A percentile compares a stretch with the other conserved stretches of the same genome.
These are phyloP conservation scores for Viola pubescens DNA, from an alignment of 441 rosid genomes.

Conservation along the genomic window DNA sequence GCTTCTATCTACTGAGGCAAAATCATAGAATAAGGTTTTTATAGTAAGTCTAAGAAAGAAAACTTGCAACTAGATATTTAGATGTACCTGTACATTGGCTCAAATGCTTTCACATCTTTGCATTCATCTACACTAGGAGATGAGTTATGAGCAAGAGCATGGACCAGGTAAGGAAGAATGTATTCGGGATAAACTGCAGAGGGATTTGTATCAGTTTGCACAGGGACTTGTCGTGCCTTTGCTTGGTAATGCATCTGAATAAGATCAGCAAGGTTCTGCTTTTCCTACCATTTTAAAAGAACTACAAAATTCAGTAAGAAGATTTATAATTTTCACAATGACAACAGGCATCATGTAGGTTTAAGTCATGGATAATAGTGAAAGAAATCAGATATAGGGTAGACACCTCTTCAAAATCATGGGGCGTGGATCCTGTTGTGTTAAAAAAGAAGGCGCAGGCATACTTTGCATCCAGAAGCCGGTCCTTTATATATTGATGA, in stretches of 20 bases:
- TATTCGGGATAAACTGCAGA: conserved; percentile 52
- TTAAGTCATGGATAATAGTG: conserved; percentile 10
- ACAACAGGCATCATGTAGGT: conserved; percentile 8
- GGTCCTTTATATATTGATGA: conserved; percentile 87
- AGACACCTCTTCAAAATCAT: conserved; percentile 75
- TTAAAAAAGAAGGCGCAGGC: conserved; percentile 75
- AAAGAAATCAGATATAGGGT: conserved; percentile 19
- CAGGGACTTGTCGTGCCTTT: conserved; percentile 66
- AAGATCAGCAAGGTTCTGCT: conserved; percentile 77
- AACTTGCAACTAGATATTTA: conserved; percentile 14
- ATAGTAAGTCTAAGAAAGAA: conserved; percentile 10
- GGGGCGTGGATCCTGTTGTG: conserved; percentile 36
- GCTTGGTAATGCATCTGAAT: conserved; percentile 81
- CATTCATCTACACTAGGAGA: conserved; percentile 78
- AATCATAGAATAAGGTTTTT: conserved; percentile 1
- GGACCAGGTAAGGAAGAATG: conserved; percentile 72
- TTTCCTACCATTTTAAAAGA: conserved; percentile 60
- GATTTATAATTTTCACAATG: conserved; percentile 10
- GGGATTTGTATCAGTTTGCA: conserved; percentile 64
- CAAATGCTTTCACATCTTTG: conserved; percentile 86
- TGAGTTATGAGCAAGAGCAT: conserved; percentile 81
- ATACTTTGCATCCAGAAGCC: conserved; percentile 81
- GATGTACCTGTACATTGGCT: conserved; percentile 64
- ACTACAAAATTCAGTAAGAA: conserved; percentile 6
- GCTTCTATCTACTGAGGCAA: background rate